Evolutionary conservation across 208 protist species (phyloP).

Genomic region (Trypanosomatidae sp.): DNA sequence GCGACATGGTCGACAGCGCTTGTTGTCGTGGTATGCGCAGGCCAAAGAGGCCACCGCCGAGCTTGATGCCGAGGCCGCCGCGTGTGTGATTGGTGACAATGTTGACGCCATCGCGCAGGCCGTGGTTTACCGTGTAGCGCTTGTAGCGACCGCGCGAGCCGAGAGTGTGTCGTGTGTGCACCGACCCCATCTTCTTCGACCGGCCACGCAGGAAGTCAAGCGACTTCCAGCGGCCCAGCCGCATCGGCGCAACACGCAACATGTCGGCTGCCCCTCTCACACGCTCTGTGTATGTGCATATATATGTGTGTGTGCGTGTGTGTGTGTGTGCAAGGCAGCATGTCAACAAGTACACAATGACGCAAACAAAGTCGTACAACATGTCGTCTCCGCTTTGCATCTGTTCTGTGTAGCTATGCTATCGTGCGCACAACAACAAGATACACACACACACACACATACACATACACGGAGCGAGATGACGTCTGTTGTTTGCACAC

Average conservation of each 20-base stretch:
- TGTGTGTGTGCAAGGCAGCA: too few species aligned
- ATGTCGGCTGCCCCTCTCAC: slow-evolving; percentile 3
- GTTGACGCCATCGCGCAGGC: slow-evolving; percentile 63
- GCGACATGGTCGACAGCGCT: slow-evolving; percentile 50
- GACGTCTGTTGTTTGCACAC: too few species aligned
- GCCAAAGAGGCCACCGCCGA: slow-evolving; percentile 80
- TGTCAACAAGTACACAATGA: too few species aligned
- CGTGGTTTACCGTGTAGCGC: slow-evolving; percentile 36
- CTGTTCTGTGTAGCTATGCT: too few species aligned
- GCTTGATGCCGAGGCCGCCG: slow-evolving; percentile 71
- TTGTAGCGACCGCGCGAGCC: slow-evolving; percentile 69
- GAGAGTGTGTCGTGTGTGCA: slow-evolving; percentile 81
- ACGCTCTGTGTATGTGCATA: not conserved
- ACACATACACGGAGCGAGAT: too few species aligned
- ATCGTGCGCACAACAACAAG: not conserved
- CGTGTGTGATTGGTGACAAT: slow-evolving; percentile 63
- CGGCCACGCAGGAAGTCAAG: slow-evolving; percentile 68
- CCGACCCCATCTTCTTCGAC: slow-evolving; percentile 52
- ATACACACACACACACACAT: not conserved
- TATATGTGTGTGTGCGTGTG: too few species aligned
- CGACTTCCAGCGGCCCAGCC: slow-evolving; percentile 53
- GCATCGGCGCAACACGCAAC: slow-evolving; percentile 7
- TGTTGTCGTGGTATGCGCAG: slow-evolving; percentile 74
- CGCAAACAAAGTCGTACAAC: too few species aligned
- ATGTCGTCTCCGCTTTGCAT: too few species aligned